A percentile compares a stretch with the other conserved stretches of the same genome.
These are phyloP conservation scores for Quercus mongolica DNA, from an alignment of 306 rosid species.

Conservation along the genomic window DNA sequence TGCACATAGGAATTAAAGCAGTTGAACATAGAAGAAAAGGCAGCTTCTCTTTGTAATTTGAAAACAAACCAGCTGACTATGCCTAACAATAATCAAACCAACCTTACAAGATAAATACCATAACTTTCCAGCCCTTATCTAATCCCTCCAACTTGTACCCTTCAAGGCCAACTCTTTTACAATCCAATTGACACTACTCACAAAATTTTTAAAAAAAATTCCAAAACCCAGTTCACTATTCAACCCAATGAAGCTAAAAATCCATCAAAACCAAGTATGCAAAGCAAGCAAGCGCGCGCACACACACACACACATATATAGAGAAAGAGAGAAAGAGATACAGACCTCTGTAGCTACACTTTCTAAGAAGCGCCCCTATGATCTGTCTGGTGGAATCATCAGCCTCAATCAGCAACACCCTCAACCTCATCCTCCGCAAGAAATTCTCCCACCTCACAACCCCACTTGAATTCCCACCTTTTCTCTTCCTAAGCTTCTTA, in stretches of 20 bases:
- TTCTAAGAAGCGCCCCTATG: conserved; percentile 85
- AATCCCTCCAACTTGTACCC: not conserved
- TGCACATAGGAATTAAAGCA: not conserved
- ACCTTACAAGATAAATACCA: not conserved
- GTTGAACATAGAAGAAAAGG: not conserved
- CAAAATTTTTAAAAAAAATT: not conserved
- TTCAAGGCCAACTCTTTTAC: not conserved
- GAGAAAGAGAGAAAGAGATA: not conserved
- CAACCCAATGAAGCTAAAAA: not conserved
- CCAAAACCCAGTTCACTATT: conserved; percentile 1
- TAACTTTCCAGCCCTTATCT: not conserved
- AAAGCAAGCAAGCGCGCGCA: not conserved
- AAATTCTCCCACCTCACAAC: conserved; percentile 75
- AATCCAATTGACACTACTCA: not conserved
- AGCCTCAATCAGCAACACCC: conserved; percentile 83
- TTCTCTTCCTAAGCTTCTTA: conserved; percentile 21
- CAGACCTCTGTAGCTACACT: conserved; percentile 87
- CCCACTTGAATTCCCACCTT: conserved; percentile 44
- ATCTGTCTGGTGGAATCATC: conserved; percentile 96
- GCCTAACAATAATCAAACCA: not conserved
- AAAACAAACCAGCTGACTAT: not conserved
- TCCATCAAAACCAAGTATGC: not conserved
- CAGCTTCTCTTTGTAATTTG: not conserved
- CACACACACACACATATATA: not conserved
- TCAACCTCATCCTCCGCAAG: conserved; percentile 61